phyloP scores from a whole-genome alignment of 148 eudicot species.

The Cornus florida region DNA sequence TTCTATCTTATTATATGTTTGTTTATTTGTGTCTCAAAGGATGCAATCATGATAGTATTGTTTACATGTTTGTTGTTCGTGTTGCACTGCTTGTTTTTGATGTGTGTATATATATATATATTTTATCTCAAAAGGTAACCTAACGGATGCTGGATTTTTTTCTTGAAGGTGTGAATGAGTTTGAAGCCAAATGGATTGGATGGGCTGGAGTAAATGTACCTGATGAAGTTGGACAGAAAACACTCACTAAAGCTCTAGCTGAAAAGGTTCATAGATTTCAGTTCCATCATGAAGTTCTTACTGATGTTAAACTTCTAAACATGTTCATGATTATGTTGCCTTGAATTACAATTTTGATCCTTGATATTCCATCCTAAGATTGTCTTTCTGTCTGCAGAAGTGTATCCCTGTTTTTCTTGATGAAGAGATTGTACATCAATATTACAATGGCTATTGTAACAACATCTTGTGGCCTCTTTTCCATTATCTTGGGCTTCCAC shows the following conservation, averaged over 20 bases:
- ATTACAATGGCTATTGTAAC: slow-evolving; percentile 86
- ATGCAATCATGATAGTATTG: background rate
- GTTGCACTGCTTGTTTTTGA: background rate
- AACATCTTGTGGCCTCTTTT: slow-evolving; percentile 86
- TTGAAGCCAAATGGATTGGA: slow-evolving; percentile 85
- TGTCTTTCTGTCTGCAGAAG: slow-evolving; percentile 34
- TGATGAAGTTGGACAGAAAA: slow-evolving; percentile 63
- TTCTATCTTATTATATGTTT: background rate
- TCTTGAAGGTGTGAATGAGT: slow-evolving; percentile 62
- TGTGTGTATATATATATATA: background rate
- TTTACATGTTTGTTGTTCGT: background rate
- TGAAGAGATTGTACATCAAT: slow-evolving; percentile 63
- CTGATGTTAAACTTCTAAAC: background rate
- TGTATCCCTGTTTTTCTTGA: slow-evolving; percentile 78
- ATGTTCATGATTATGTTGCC: too few relatives aligned
- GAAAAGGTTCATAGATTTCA: slow-evolving; percentile 51
- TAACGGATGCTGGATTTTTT: background rate
- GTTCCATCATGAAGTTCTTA: background rate
- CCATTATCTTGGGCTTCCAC: slow-evolving; percentile 78
- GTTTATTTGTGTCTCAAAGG: background rate
- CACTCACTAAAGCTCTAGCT: slow-evolving; percentile 68
- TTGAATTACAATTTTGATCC: background rate
- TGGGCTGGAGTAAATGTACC: slow-evolving; percentile 88
- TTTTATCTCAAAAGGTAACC: background rate
- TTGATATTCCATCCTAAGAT: background rate